These are phyloP conservation scores for Pythium periplocum DNA, from an alignment of 352 stramenopile genomes.

Conservation along the genomic window DNA sequence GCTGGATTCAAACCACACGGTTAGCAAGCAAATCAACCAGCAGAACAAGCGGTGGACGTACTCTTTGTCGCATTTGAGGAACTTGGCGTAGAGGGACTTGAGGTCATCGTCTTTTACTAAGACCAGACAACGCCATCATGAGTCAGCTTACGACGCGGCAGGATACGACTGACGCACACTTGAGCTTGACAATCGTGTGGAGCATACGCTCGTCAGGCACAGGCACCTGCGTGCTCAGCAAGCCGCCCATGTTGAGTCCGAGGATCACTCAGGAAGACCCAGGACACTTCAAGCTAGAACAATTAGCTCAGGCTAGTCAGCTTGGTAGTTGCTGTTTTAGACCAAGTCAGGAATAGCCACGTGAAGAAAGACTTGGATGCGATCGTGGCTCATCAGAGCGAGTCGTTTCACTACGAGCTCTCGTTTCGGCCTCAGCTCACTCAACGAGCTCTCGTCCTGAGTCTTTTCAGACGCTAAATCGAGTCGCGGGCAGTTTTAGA, in stretches of 20 bases:
- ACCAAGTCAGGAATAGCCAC: too few relatives aligned
- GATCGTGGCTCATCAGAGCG: too few relatives aligned
- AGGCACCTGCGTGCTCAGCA: constrained; percentile 43
- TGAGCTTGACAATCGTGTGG: constrained; percentile 63
- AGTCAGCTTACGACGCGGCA: neutral
- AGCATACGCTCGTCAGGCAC: constrained; percentile 63
- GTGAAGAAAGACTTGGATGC: too few relatives aligned
- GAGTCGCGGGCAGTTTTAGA: too few relatives aligned
- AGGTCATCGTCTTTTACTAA: constrained; percentile 61
- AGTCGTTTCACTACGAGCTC: too few relatives aligned
- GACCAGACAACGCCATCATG: neutral
- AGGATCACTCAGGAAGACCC: too few relatives aligned
- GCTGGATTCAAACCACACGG: constrained; percentile 18
- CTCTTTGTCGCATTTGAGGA: constrained; percentile 65
- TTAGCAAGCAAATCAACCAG: constrained; percentile 1
- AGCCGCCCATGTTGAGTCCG: constrained; percentile 29
- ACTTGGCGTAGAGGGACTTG: constrained; percentile 41
- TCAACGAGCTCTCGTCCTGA: too few relatives aligned
- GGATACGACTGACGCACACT: constrained; percentile 23
- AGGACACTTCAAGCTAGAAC: too few relatives aligned
- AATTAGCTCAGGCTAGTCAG: too few relatives aligned
- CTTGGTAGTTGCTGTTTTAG: too few relatives aligned
- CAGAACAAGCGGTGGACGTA: neutral
- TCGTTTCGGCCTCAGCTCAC: too few relatives aligned
- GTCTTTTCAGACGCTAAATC: too few relatives aligned